Base-by-base conservation (phyloP, 192 early-diverging fungal genomes). In the Linnemannia schmuckeri region DNA sequence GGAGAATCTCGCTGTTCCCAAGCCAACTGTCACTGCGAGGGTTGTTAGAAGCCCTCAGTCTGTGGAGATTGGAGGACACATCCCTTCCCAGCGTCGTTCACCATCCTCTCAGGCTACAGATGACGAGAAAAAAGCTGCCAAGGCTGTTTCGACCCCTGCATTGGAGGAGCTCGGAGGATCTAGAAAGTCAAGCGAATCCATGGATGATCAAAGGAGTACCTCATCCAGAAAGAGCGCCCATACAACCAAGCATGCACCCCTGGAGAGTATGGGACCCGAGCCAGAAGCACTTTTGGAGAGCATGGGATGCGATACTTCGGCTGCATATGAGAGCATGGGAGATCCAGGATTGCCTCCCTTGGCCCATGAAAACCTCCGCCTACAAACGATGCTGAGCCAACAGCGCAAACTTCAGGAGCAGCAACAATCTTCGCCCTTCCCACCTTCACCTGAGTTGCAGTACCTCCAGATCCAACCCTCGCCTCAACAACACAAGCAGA, bases 231-330 rank as follows among this genome's bases (percentile, higher is more conserved):
- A n/a, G 30, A 61, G 30, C 2, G 20, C 82, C 8, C 27, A 38
- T 8, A 47, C 72, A 15, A 27, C 57, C 37, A 68, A 80, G 35
- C 68, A 20, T 22, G 77, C 18, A 10, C 79, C 79, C 42, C 52
- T 80, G 37, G 83, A 85, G 68, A 80, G 83, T 49, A 79, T 79
- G 74, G 83, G 77, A n/a, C 37, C 30, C n/a, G 83, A 75, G 71
- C 41, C 75, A 35, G 54, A 38, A 37, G 57, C 38, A 20, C 66
- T 72, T 41, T 70, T 70, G 13, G 81, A 82, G 69, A 82, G 82
- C n/a, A 83, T 83, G 82, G 82, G 82, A 30, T 57, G 35, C 6
- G 76, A 78, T 54, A 20, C 27, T 37, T n/a, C 40, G 7, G 41
- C 5, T 0, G 73, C 73, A 70, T 41, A 76, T 40, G 42, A 74